These are phyloP conservation scores for Clitopilus passeckerianus DNA, from an alignment of 768 basidiomycete genomes.

Conservation along the genomic window DNA sequence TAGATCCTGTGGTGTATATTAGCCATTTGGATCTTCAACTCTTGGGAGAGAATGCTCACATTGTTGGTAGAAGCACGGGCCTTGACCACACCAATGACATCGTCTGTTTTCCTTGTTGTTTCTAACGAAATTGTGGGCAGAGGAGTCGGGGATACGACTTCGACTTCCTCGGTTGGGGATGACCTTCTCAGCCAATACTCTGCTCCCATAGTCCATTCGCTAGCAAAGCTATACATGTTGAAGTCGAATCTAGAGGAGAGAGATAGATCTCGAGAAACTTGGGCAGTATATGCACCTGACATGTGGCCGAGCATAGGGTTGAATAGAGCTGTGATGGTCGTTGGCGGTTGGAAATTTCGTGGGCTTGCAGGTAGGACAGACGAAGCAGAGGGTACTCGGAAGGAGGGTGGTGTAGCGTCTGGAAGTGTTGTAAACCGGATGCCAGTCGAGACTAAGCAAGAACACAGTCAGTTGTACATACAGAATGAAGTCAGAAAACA, in stretches of 20 bases:
- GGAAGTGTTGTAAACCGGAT: conserved; percentile 92
- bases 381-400: conserved; percentile 39
- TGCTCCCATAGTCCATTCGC: conserved; percentile 92
- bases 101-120: conserved; percentile 16
- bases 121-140: conserved; percentile 5
- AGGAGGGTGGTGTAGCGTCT: conserved; percentile 66
- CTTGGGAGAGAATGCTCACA: conserved; percentile 37
- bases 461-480: background rate
- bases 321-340: conserved; percentile 90
- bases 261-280: conserved; percentile 78
- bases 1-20: conserved; percentile 53
- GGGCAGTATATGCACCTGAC: conserved; percentile 87
- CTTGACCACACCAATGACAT: conserved; percentile 82
- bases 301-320: conserved; percentile 97
- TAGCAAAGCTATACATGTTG: conserved; percentile 95
- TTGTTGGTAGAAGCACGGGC: conserved; percentile 86
- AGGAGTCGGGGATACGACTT: conserved; percentile 11
- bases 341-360: conserved; percentile 69
- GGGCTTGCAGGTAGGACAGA: conserved; percentile 30
- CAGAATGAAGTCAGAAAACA: conserved; percentile 15
- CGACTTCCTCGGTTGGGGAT: conserved; percentile 22
- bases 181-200: conserved; percentile 91
- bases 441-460: conserved; percentile 74
- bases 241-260: conserved; percentile 91
- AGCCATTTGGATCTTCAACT: background rate